Base-by-base conservation (phyloP, 2,329 filamentous ascomycete genomes). In the Drechmeria coniospora region DNA sequence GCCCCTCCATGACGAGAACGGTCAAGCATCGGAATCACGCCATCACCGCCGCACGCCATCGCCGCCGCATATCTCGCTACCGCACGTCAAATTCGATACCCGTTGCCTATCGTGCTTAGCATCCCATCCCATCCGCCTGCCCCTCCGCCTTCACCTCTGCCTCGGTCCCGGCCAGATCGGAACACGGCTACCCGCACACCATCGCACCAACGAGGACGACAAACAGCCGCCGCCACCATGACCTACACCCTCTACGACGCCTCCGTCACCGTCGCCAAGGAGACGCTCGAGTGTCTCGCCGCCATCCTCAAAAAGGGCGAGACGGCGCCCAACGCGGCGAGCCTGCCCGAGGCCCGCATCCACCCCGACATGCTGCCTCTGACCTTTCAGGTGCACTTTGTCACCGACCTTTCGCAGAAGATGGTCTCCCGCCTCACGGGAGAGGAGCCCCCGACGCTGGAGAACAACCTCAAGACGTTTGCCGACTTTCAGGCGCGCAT, bases 351-450 rank as follows among this genome's bases (percentile, higher is more conserved):
- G 4, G 46, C 50, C 18, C 46, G 46, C 21, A 41, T 63, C 19
- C 29, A 40, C 35, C 40, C 46, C 3, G 56, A 62, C 47, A 63
- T 63, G 60, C 46, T 52, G 7, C 50, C 55, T 27, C 41, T 63
- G 20, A 43, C 32, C 38, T 53, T 56, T 44, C 60, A 64, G 41
- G 42, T 61, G 31, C 32, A 36, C 35, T 39, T 51, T 31, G 37
- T 40, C 21, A 40, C 47, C 33, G 46, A 51, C 36, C 25, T 35
- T 7, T 32, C 42, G 16, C 33, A 42, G 32, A 51, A 53, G 43
- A 32, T 54, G 12, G 37, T 48, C 21, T 45, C 49, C 12, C 52
- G 51, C 34, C 36, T 49, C 22, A 36, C 38, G 8, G 57, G 51
- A 38, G 26, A 21, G 4, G 44, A 50, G 23, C 46, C 48, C 8